A percentile compares a stretch with the other conserved stretches of the same genome.
Evolutionary conservation across 2,329 filamentous ascomycete genomes (phyloP).

Genomic region (Alternaria infectoria): DNA sequence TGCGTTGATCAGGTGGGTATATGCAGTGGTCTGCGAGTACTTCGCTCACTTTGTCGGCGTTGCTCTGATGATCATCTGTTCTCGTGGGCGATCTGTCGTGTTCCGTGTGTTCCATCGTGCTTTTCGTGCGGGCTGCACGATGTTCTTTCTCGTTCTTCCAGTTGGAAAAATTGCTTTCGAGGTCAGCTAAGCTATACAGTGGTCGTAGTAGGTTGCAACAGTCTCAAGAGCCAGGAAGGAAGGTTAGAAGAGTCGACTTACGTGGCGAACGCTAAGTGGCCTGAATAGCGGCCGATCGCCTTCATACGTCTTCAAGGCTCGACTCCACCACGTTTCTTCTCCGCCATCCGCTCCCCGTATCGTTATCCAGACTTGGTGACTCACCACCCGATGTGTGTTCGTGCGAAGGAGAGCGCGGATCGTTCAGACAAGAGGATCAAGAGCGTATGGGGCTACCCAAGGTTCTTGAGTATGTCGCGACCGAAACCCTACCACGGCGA

Average conservation of each 20-base stretch:
- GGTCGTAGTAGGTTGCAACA: slow-evolving; percentile 24
- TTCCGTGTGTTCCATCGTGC: slow-evolving; percentile 25
- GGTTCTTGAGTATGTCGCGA: slow-evolving; percentile 32
- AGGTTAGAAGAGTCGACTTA: slow-evolving; percentile 35
- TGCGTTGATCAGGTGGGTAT: background rate
- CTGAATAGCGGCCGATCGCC: slow-evolving; percentile 46
- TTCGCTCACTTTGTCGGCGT: background rate
- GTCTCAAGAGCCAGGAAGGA: slow-evolving; percentile 24
- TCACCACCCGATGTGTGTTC: background rate
- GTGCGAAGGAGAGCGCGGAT: background rate
- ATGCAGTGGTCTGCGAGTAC: background rate
- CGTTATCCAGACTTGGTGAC: slow-evolving; percentile 9
- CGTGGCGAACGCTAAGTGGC: slow-evolving; percentile 53
- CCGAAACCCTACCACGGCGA: slow-evolving; percentile 28
- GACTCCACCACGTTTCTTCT: slow-evolving; percentile 4
- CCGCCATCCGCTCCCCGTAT: slow-evolving; percentile 18
- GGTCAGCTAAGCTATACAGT: slow-evolving; percentile 11
- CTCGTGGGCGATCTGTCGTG: slow-evolving; percentile 23
- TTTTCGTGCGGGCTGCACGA: slow-evolving; percentile 25
- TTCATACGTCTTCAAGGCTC: slow-evolving; percentile 14
- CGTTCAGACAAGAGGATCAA: slow-evolving; percentile 13
- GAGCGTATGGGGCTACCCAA: slow-evolving; percentile 26
- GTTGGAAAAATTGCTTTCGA: slow-evolving; percentile 3
- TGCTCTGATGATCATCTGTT: background rate
- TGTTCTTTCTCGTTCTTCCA: slow-evolving; percentile 13